phyloP scores from a whole-genome alignment of 1,284 basidiomycete species.

The Meira miltonrushii region DNA sequence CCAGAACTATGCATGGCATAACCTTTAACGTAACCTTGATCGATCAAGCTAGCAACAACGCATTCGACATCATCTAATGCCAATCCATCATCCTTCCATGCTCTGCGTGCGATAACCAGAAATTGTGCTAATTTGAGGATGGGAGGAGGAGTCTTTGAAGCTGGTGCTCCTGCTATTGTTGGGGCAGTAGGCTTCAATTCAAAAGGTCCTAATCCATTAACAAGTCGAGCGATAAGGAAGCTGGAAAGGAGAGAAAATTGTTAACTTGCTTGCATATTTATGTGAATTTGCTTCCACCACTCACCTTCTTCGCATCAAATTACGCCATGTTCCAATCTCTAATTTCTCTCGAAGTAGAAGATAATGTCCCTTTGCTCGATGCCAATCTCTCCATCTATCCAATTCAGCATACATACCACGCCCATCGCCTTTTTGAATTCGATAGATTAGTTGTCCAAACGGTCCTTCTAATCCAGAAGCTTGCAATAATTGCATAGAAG shows the following conservation, averaged over 20 bases:
- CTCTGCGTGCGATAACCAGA: conserved; percentile 42
- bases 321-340: conserved; percentile 6
- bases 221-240: conserved; percentile 6
- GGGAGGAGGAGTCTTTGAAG: conserved; percentile 40
- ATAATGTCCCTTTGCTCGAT: conserved; percentile 3
- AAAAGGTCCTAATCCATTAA: conserved; percentile 2
- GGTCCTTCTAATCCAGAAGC: neutral
- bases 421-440: conserved; percentile 1
- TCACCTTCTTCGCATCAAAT: neutral
- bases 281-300: neutral
- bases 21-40: conserved; percentile 54
- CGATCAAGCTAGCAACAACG: conserved; percentile 53
- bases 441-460: neutral
- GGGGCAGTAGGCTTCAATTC: conserved; percentile 7
- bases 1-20: conserved; percentile 53
- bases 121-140: conserved; percentile 45
- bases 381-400: conserved; percentile 6
- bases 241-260: neutral
- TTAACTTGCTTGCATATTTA: neutral
- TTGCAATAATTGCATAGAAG: conserved; percentile 36
- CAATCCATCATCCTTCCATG: conserved; percentile 47
- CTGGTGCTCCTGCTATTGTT: conserved; percentile 13
- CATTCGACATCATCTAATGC: conserved; percentile 53
- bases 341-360: conserved; percentile 5
- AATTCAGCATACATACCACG: neutral